A percentile compares a stretch with the other conserved stretches of the same genome.
Conservation (phyloP, 495 filamentous ascomycete species). For the Aspergillus bertholletiae region DNA sequence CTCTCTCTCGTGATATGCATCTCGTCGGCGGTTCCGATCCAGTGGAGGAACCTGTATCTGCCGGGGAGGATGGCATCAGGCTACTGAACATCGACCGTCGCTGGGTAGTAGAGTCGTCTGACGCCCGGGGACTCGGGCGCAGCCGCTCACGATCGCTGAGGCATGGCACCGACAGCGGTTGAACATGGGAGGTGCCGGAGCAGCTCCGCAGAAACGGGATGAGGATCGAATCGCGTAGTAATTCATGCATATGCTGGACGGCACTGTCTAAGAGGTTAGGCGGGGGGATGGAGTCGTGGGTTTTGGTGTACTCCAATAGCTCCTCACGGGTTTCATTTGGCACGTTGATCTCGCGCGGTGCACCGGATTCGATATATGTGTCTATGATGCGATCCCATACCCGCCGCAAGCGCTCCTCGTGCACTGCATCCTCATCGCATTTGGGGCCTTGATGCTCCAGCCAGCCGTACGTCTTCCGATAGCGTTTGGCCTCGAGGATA, state of each 20-base stretch:
- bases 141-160: not conserved
- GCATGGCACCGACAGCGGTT: not conserved
- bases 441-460: slow-evolving; percentile 22
- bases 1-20: not conserved
- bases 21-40: not conserved
- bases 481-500: slow-evolving; percentile 80
- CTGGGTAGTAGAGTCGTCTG: not conserved
- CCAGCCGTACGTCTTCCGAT: slow-evolving; percentile 59
- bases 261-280: slow-evolving; percentile 71
- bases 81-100: not conserved
- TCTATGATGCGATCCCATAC: slow-evolving; percentile 51
- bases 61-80: not conserved
- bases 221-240: slow-evolving; percentile 81
- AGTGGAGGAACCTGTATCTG: not conserved
- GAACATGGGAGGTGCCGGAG: not conserved
- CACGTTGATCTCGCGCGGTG: slow-evolving; percentile 72
- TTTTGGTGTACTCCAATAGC: slow-evolving; percentile 56
- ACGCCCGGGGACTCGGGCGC: not conserved
- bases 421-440: not conserved
- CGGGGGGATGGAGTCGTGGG: slow-evolving; percentile 54
- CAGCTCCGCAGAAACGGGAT: slow-evolving; percentile 20
- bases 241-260: slow-evolving; percentile 69
- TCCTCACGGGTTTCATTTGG: slow-evolving; percentile 69
- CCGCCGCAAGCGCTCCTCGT: slow-evolving; percentile 59
- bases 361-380: slow-evolving; percentile 36